These are phyloP conservation scores for Phytopythium mirpurense DNA, from an alignment of 352 stramenopile genomes.

Conservation along the genomic window DNA sequence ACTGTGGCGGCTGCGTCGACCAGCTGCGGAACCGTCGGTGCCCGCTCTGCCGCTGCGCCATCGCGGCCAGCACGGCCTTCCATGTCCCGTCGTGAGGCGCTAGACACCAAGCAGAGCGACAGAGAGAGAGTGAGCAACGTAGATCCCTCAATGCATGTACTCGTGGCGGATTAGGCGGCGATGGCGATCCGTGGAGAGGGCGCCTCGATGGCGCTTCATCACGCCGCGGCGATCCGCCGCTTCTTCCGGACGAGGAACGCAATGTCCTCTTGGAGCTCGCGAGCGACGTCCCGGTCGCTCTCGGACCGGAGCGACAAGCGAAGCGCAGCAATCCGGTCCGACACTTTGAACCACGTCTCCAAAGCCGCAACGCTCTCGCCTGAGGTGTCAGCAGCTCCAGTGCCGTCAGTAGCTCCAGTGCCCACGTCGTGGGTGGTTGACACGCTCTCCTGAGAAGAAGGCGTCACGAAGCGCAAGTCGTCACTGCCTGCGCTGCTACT, in stretches of 20 bases:
- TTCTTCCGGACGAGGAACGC: conserved; percentile 6
- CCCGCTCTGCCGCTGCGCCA: conserved; percentile 62
- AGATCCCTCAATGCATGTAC: background rate
- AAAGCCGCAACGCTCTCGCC: background rate
- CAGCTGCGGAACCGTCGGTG: conserved; percentile 58
- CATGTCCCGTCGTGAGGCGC: conserved; percentile 51
- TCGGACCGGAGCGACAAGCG: background rate
- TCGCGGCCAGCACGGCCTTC: conserved; percentile 55
- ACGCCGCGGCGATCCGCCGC: background rate
- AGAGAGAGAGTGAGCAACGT: background rate
- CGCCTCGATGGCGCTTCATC: background rate
- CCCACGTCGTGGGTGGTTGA: no score
- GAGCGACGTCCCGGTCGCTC: background rate
- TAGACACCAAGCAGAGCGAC: background rate
- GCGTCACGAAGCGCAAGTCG: background rate
- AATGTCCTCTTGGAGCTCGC: conserved; percentile 3
- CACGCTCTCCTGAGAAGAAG: background rate
- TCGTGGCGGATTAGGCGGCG: background rate
- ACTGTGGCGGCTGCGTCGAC: conserved; percentile 61
- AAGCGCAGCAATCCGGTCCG: conserved; percentile 2
- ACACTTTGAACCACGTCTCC: conserved; percentile 7
- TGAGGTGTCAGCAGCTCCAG: no score
- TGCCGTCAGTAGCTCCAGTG: no score
- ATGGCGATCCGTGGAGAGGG: no score
- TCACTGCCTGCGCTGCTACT: background rate